A percentile compares a stretch with the other conserved stretches of the same genome.
These are phyloP conservation scores for Chondrostereum purpureum DNA, from an alignment of 1,284 basidiomycete genomes.

Conservation along the genomic window DNA sequence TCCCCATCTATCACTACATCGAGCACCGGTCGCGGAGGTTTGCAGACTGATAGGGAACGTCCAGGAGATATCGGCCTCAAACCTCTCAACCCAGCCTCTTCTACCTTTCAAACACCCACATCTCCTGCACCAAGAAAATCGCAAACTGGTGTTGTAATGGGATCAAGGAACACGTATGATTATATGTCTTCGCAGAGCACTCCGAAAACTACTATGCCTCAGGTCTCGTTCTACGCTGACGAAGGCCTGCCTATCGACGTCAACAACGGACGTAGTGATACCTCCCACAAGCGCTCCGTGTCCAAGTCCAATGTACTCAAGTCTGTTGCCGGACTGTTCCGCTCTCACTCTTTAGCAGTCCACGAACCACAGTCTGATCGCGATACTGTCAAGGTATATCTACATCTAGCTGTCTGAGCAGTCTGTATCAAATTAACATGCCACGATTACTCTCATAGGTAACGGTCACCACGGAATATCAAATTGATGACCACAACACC, in stretches of 20 bases:
- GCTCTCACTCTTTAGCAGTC: not conserved
- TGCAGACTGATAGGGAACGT: not conserved
- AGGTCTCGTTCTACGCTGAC: no score
- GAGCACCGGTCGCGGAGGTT: not conserved
- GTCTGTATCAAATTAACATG: no score
- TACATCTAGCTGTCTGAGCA: no score
- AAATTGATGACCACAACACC: no score
- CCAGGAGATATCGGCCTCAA: not conserved
- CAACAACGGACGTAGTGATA: no score
- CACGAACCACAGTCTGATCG: no score
- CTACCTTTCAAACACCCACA: not conserved
- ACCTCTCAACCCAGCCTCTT: not conserved
- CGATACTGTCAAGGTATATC: no score
- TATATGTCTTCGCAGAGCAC: not conserved
- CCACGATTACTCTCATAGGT: no score
- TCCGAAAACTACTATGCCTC: no score
- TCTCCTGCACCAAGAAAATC: not conserved
- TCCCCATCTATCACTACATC: not conserved
- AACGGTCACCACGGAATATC: not conserved
- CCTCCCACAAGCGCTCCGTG: not conserved
- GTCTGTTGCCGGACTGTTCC: not conserved
- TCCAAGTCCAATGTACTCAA: not conserved
- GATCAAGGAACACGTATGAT: not conserved
- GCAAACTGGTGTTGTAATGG: not conserved
- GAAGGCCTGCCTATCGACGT: no score